A percentile compares a stretch with the other conserved stretches of the same genome.
Conservation (phyloP, 257 asterid species). For the Parsonsia alboflavescens region DNA sequence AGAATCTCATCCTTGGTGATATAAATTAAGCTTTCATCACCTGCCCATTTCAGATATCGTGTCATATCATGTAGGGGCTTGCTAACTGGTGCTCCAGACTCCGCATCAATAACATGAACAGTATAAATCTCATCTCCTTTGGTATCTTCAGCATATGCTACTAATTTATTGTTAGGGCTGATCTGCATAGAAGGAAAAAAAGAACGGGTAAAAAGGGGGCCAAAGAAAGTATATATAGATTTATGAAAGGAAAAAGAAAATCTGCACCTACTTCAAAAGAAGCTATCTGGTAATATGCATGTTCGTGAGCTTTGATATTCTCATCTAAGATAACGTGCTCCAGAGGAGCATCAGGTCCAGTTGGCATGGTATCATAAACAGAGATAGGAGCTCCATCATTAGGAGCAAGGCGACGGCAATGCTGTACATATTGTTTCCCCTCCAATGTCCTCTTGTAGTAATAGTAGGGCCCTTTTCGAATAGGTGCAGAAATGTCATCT, state of each 20-base stretch:
- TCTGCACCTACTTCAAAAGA: constrained; percentile 60
- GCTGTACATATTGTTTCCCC: constrained; percentile 81
- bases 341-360: constrained; percentile 78
- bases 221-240: neutral
- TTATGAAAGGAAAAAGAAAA: constrained; percentile 5
- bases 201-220: too few species aligned
- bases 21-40: constrained; percentile 73
- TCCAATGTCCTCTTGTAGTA: constrained; percentile 76
- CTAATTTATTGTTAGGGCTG: constrained; percentile 70
- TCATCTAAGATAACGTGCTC: constrained; percentile 88
- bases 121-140: constrained; percentile 90
- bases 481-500: constrained; percentile 82
- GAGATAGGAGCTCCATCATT: constrained; percentile 35
- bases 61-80: constrained; percentile 69
- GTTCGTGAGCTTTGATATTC: constrained; percentile 69
- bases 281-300: constrained; percentile 55
- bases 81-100: constrained; percentile 61
- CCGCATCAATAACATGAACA: constrained; percentile 72
- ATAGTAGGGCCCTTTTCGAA: constrained; percentile 62
- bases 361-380: constrained; percentile 77
- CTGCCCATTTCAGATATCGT: constrained; percentile 74
- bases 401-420: constrained; percentile 68
- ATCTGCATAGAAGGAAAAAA: constrained; percentile 41
- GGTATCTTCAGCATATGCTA: constrained; percentile 91
- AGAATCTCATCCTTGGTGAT: constrained; percentile 83